Base-by-base conservation (phyloP, 345 rosid species). In the Aegle marmelos region DNA sequence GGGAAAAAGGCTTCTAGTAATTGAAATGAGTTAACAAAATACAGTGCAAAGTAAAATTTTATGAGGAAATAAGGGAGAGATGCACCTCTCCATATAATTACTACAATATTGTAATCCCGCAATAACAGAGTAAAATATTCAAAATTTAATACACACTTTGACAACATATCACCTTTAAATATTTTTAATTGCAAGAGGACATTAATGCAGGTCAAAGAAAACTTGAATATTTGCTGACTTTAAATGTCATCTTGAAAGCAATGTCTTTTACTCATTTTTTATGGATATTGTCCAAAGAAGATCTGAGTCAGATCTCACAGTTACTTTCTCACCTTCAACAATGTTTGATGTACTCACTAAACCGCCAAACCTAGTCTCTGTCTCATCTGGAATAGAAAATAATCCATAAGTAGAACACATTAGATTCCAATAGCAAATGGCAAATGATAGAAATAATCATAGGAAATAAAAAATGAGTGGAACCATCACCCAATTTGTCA, bases 271-370 rank as follows among this genome's bases (percentile, higher is more conserved):
- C 11, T 9, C 45, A 75, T 86, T 87, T 80, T 88, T 93, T 30
- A 97, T 88, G 74, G 98, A 87, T 70, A 97, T 93, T 1, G 99
- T 97, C 99, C 98, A 97, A 13, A 97, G 89, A 82, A 97, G 93
- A 87, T 97, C 96, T 0, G 93, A 82, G 79, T 92, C 94, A 0
- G 99, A 93, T 62, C 69, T 82, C 22, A 94, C 96, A 0, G 93
- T 94, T 70, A 97, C 75, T 70, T 73, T 93, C 59, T 89, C 94
- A 19, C 64, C 91, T 72, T 76, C 69, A 21, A 86, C 94, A 50
- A 81, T 71, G 73, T 97, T 97, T 19, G 98, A 97, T 5, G 99
- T 92, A 76, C 98, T 94, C 73, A 97, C 7, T 63, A 97, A 82
- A 34, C 92, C 93, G 53, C 98, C 98, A 70, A 97, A 97, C 75